These are phyloP conservation scores for Periconia sp. DNA, from an alignment of 2,329 filamentous ascomycete genomes.

Conservation along the genomic window DNA sequence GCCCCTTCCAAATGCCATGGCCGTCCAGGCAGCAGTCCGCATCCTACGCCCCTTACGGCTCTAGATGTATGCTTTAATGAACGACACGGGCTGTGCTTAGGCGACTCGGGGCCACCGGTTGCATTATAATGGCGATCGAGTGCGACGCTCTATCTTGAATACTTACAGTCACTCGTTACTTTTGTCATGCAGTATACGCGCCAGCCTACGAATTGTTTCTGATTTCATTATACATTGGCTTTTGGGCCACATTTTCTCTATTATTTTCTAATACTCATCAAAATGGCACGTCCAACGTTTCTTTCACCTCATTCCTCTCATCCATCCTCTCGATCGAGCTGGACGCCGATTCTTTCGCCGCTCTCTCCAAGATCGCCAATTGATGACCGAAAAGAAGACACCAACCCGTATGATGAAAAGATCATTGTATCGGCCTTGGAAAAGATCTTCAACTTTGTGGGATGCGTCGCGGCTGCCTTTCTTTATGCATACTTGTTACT, in stretches of 20 bases:
- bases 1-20: no score
- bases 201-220: no score
- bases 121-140: no score
- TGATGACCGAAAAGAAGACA: not conserved
- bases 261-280: not conserved
- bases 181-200: no score
- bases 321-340: not conserved
- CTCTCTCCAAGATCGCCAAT: not conserved
- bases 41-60: no score
- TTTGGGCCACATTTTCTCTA: not conserved
- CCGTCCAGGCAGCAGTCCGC: no score
- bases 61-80: no score
- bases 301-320: not conserved
- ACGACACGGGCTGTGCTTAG: no score
- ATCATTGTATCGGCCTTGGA: not conserved
- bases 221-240: no score
- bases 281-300: not conserved
- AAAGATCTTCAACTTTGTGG: slow-evolving; percentile 26
- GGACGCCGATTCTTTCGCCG: not conserved
- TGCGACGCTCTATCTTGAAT: no score
- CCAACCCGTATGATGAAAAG: not conserved
- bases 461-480: slow-evolving; percentile 23
- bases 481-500: slow-evolving; percentile 23
- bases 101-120: no score
- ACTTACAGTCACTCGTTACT: no score